Base-by-base conservation (phyloP, 2,329 filamentous ascomycete genomes). In the Aspergillus candidus region DNA sequence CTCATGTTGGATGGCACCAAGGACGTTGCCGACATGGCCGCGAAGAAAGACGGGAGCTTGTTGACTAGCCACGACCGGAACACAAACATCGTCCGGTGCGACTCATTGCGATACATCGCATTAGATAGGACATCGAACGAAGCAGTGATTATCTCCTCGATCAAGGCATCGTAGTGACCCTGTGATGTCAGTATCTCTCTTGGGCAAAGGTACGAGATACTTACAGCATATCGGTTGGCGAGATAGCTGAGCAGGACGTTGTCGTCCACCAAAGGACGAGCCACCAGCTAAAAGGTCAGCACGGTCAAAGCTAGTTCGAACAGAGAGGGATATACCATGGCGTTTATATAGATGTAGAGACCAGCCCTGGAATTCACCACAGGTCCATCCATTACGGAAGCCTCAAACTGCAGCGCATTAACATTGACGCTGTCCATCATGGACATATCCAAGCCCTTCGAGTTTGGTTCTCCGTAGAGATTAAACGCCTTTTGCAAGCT, bases 91-190 rank as follows among this genome's bases (percentile, higher is more conserved):
- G 74, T 77, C 41, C 79, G 73, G 13, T 66, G 63, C 7, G 77
- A 71, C 56, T 84, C 79, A 36, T 74, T 78, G 32, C 86, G 80
- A 54, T 93, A 87, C 50, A 91, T 86, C 4, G 86, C 85, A 58
- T 94, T 94, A 31, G 89, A 86, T 12, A 98, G 73, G 4, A 94
- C 78, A 56, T 97, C 90, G 58, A 98, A 97, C 0, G 89, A 83
- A 1, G 89, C 88, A 8, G 91, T 78, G 34, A 97, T 85, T 2
- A 97, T 74, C 56, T 96, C 89, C 42, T 88, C 80, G 0, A 86
- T 81, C 35, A 88, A 82, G 11, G 79, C 77, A 63, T 91, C 85
- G 34, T 86, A 76, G 56, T 95, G 86, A 32, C 84, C 85, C 78
- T 89, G 43, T 4, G 12, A 6, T 29, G 46, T 56, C 14, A 49